Evolutionary conservation across 2,329 filamentous ascomycete genomes (phyloP), one percentile per base, ranked within the genome.

Genomic region (Diaporthe sp.): DNA sequence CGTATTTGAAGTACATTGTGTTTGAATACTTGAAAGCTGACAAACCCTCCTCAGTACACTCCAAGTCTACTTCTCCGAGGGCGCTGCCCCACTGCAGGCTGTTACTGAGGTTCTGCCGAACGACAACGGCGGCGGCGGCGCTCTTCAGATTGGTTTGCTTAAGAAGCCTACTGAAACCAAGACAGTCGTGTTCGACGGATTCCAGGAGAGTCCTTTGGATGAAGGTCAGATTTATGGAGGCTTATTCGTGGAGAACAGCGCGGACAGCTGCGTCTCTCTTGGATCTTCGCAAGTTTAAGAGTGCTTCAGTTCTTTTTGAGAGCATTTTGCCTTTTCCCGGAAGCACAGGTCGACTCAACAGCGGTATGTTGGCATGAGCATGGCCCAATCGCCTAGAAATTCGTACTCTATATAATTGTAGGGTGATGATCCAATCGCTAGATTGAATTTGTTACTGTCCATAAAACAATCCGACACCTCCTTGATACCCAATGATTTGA

Each of bases 91-190:
- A 0, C 87, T 92, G 44, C 81, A 85, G 49, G 81, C 83, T 1
- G 87, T 88, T 22, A 89, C 86, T 1, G 81, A 84, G 25, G 82
- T 87, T 0, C 79, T 88, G 0, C 37, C 82, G 46, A 89, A 90
- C 77, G 85, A 91, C 78, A 84, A 91, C 72, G 85, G 85, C 49
- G 91, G 91, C 7, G 86, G 88, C 69, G 91, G 91, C 31, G 89
- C 92, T 80, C 91, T 88, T 81, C 91, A 92, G 79, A 87, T 92
- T 72, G 91, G 91, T 31, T 80, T 92, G 1, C 83, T 92, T 75
- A 92, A 92, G 87, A 92, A 92, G 85, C 87, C 89, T 5, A 85
- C 88, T 59, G 85, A 88, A 72, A 77, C 80, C 37, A 82, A 81
- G 46, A 86, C 90, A 78, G 84, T 89, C 42, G 85, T 84, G 51